These are phyloP conservation scores for Bruguiera parviflora DNA, from an alignment of 345 rosid species.

Conservation along the genomic window DNA sequence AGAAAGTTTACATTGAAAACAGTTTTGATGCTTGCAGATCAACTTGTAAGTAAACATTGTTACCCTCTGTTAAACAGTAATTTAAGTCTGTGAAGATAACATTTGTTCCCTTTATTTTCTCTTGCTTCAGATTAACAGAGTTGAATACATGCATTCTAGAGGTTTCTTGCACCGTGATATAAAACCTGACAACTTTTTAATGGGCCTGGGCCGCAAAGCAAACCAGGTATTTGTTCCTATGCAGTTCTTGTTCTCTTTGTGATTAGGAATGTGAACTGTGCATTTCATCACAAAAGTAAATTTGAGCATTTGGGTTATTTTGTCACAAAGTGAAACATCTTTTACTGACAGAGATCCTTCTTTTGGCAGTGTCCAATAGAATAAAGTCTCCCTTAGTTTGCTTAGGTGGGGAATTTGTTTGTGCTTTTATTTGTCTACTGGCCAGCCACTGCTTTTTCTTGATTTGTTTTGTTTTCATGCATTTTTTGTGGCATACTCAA, in stretches of 20 bases:
- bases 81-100: constrained; percentile 7
- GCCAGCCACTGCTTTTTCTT: too few species aligned
- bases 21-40: constrained; percentile 89
- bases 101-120: constrained; percentile 4
- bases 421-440: too few species aligned
- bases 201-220: constrained; percentile 87
- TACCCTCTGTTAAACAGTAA: background rate
- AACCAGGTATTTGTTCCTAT: constrained; percentile 53
- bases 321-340: too few species aligned
- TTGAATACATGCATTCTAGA: constrained; percentile 72
- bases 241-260: background rate
- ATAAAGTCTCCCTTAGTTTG: too few species aligned
- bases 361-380: too few species aligned
- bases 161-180: constrained; percentile 89
- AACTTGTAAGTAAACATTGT: constrained; percentile 47
- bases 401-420: too few species aligned
- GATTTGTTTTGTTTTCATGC: too few species aligned
- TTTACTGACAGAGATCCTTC: too few species aligned
- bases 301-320: too few species aligned
- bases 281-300: too few species aligned
- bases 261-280: background rate
- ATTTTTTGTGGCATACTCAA: too few species aligned
- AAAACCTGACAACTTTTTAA: constrained; percentile 81
- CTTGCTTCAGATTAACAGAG: constrained; percentile 64
- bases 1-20: constrained; percentile 70